phyloP scores from a whole-genome alignment of 2,329 filamentous ascomycete species.

The Trichophyton equinum region DNA sequence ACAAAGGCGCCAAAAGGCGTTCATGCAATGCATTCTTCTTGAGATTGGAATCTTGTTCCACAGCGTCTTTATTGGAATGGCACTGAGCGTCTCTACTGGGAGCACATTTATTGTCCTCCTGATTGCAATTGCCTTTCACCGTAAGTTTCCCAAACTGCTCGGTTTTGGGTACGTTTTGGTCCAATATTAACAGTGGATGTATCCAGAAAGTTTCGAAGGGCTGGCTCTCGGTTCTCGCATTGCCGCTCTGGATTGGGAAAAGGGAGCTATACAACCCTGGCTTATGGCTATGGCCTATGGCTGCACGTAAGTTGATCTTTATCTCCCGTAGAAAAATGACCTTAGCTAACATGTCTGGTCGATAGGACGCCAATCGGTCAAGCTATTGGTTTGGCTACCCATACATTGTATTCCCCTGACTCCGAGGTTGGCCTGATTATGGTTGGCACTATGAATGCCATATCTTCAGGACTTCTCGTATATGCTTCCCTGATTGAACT shows the following conservation, averaged over 20 bases:
- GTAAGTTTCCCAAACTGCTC: constrained; percentile 15
- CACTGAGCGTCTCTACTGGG: constrained; percentile 24
- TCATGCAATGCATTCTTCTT: constrained; percentile 60
- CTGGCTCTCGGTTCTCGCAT: constrained; percentile 26
- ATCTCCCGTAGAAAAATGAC: too few species aligned
- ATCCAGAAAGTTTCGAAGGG: constrained; percentile 26
- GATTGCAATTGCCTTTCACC: constrained; percentile 27
- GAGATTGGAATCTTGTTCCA: constrained; percentile 71
- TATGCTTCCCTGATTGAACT: constrained; percentile 69
- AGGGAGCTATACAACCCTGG: constrained; percentile 37
- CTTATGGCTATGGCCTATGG: constrained; percentile 69
- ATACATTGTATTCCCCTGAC: constrained; percentile 60
- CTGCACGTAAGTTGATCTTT: constrained; percentile 26
- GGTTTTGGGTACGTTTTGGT: background rate
- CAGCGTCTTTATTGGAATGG: constrained; percentile 42
- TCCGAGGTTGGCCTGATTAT: constrained; percentile 61
- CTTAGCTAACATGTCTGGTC: background rate
- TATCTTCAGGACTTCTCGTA: constrained; percentile 62
- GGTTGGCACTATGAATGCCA: constrained; percentile 71
- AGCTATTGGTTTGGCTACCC: constrained; percentile 63
- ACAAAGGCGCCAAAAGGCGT: constrained; percentile 47
- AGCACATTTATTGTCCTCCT: constrained; percentile 25
- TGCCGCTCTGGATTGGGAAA: constrained; percentile 21
- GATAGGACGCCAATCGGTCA: constrained; percentile 61
- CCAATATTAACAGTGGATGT: constrained; percentile 2